These are phyloP conservation scores for Clohesyomyces aquaticus DNA, from an alignment of 495 filamentous ascomycete genomes.

Conservation along the genomic window DNA sequence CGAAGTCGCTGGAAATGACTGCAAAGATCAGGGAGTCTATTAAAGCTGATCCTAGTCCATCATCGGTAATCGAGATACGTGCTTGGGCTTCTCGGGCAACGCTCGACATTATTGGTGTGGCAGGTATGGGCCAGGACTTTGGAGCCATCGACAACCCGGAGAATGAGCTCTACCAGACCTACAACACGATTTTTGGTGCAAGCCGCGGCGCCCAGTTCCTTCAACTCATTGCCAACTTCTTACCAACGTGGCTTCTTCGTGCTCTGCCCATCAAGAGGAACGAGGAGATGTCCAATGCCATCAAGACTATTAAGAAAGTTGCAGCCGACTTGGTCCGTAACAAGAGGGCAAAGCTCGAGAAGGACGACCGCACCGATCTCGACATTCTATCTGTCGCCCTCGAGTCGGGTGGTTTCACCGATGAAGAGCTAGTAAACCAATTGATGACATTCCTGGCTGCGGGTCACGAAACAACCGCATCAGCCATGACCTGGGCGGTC, in stretches of 20 bases:
- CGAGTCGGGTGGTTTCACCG: slow-evolving; percentile 72
- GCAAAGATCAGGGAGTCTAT: slow-evolving; percentile 50
- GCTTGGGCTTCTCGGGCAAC: slow-evolving; percentile 71
- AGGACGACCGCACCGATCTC: slow-evolving; percentile 52
- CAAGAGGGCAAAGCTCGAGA: slow-evolving; percentile 67
- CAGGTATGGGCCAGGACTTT: slow-evolving; percentile 83
- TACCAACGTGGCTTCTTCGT: slow-evolving; percentile 56
- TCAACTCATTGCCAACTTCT: slow-evolving; percentile 50
- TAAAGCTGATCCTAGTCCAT: slow-evolving; percentile 47
- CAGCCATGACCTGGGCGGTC: slow-evolving; percentile 63
- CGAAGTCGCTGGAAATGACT: slow-evolving; percentile 57
- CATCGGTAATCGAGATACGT: slow-evolving; percentile 63
- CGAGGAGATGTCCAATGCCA: slow-evolving; percentile 58
- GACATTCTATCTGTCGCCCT: slow-evolving; percentile 84
- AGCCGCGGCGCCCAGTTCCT: slow-evolving; percentile 50
- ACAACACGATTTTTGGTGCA: slow-evolving; percentile 61
- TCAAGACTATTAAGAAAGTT: slow-evolving; percentile 61
- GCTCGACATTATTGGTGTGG: slow-evolving; percentile 84
- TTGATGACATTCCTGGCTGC: slow-evolving; percentile 95
- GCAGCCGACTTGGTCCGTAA: slow-evolving; percentile 68
- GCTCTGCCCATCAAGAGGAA: slow-evolving; percentile 70
- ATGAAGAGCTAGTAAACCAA: slow-evolving; percentile 84
- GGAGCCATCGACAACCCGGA: slow-evolving; percentile 65
- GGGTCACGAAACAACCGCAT: slow-evolving; percentile 79
- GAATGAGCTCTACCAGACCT: slow-evolving; percentile 68